Percentiles rank a stretch among this genome's conserved stretches.
These are phyloP conservation scores for Turritis glabra DNA, from an alignment of 345 rosid species.

Conservation along the genomic window DNA sequence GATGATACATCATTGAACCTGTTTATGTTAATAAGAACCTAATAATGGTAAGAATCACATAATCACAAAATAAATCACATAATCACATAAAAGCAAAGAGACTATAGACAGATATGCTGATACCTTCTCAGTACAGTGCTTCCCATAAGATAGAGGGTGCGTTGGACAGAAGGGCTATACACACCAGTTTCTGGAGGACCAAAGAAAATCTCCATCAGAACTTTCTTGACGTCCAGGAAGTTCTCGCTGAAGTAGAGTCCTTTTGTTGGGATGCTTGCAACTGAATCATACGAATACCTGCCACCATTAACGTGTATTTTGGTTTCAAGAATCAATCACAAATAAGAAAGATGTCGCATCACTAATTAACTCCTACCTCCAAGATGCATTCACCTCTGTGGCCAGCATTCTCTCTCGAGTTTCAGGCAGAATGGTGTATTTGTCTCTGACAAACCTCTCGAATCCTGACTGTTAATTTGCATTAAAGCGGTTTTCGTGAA, in stretches of 20 bases:
- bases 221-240: conserved; percentile 60
- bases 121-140: conserved; percentile 77
- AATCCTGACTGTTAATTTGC: conserved; percentile 79
- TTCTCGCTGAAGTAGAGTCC: conserved; percentile 66
- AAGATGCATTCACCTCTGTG: conserved; percentile 81
- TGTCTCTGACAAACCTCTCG: conserved; percentile 87
- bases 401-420: conserved; percentile 90
- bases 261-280: conserved; percentile 56
- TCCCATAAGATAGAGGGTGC: conserved; percentile 83
- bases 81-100: neutral
- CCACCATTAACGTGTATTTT: conserved; percentile 24
- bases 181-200: conserved; percentile 85
- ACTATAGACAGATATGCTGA: conserved; percentile 10
- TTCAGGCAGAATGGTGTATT: conserved; percentile 84
- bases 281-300: conserved; percentile 77
- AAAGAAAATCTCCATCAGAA: conserved; percentile 64
- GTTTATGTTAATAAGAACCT: conserved; percentile 34
- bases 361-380: conserved; percentile 59
- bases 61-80: neutral
- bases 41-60: neutral
- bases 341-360: neutral
- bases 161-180: conserved; percentile 95
- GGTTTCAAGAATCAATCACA: conserved; percentile 10
- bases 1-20: conserved; percentile 75
- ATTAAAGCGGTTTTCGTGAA: conserved; percentile 11